A percentile compares a stretch with the other conserved stretches of the same genome.
Conservation (phyloP, 2,329 filamentous ascomycete species). For the Xylariales sp. region DNA sequence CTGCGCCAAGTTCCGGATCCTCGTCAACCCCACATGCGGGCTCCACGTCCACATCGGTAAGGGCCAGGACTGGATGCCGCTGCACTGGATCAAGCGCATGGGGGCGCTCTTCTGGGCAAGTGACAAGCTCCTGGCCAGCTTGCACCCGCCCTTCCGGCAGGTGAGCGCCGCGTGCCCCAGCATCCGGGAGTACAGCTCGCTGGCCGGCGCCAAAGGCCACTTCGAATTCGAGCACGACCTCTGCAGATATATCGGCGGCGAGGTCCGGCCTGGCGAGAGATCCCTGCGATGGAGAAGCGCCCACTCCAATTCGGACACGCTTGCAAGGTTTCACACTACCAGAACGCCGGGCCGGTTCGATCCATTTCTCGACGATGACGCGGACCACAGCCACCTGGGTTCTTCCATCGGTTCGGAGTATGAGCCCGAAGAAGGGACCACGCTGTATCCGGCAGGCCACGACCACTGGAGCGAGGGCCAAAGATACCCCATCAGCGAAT, state of each 20-base stretch:
- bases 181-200: conserved; percentile 3
- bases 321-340: conserved; percentile 5
- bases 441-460: no score
- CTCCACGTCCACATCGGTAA: conserved; percentile 16
- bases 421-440: no score
- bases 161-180: not conserved
- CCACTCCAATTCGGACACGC: not conserved
- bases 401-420: no score
- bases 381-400: not conserved
- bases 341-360: conserved; percentile 7
- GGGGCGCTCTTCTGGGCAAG: conserved; percentile 10
- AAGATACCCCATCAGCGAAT: no score
- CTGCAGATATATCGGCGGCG: conserved; percentile 5
- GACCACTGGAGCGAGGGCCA: not conserved
- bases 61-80: conserved; percentile 8
- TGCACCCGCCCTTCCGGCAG: conserved; percentile 10
- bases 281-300: conserved; percentile 9
- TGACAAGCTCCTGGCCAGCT: conserved; percentile 8
- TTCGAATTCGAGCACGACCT: no score
- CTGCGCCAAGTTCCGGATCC: not conserved
- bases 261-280: conserved; percentile 11
- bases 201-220: conserved; percentile 4
- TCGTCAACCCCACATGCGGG: conserved; percentile 11
- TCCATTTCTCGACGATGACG: conserved; percentile 7
- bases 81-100: conserved; percentile 8